These are phyloP conservation scores for Podaxis mareebaensis DNA, from an alignment of 768 basidiomycete species.

Conservation along the genomic window DNA sequence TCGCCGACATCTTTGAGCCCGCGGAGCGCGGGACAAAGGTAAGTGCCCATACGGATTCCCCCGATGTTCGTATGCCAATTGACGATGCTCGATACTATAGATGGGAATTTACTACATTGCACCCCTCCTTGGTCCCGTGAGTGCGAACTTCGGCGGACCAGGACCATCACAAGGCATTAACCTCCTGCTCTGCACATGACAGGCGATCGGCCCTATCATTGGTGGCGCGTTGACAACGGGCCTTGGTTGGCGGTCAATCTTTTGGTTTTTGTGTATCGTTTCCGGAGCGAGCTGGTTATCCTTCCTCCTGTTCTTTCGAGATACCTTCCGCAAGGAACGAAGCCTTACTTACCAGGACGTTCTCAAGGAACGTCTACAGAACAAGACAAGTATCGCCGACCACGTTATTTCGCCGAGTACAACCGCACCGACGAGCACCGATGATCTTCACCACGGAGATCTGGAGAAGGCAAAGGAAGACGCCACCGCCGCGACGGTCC, in stretches of 20 bases:
- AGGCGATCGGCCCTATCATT: constrained; percentile 67
- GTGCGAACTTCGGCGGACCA: constrained; percentile 18
- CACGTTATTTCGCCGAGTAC: background rate
- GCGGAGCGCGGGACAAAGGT: constrained; percentile 69
- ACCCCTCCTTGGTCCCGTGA: constrained; percentile 70
- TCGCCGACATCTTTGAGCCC: constrained; percentile 79
- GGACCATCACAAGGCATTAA: background rate
- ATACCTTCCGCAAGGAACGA: constrained; percentile 82
- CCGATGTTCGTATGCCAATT: background rate
- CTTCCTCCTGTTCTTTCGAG: constrained; percentile 72
- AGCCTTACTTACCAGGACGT: constrained; percentile 78
- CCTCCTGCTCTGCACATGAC: background rate
- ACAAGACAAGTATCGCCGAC: constrained; percentile 6
- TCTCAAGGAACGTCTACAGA: constrained; percentile 43
- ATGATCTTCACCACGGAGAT: constrained; percentile 15
- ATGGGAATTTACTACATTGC: constrained; percentile 84
- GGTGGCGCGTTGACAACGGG: constrained; percentile 68
- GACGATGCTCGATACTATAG: constrained; percentile 22
- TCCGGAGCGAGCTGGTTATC: constrained; percentile 52
- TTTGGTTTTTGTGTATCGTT: constrained; percentile 79
- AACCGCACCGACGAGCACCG: background rate
- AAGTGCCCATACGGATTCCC: background rate
- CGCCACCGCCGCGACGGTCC: constrained; percentile 17
- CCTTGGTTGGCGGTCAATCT: constrained; percentile 77
- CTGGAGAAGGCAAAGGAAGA: constrained; percentile 24